phyloP scores from a whole-genome alignment of 2,329 filamentous ascomycete genomes.

The Metarhizium anisopliae region DNA sequence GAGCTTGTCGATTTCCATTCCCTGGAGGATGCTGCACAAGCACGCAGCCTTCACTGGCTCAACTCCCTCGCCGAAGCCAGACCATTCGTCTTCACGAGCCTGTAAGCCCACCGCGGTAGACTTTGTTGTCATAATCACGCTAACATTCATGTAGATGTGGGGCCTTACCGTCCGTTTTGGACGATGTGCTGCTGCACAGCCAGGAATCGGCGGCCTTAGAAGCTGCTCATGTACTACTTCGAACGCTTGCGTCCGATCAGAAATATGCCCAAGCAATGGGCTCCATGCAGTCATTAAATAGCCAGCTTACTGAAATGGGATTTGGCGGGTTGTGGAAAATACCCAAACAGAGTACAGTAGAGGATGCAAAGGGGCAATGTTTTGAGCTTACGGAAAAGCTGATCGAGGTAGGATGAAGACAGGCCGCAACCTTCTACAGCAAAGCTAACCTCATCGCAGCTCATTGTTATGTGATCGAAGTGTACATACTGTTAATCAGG shows the following conservation, averaged over 20 bases:
- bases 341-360: slow-evolving; percentile 40
- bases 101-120: slow-evolving; percentile 36
- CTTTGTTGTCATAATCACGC: slow-evolving; percentile 3
- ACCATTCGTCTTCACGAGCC: slow-evolving; percentile 45
- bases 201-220: slow-evolving; percentile 52
- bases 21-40: slow-evolving; percentile 53
- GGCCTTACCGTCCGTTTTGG: slow-evolving; percentile 48
- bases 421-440: neutral
- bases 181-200: slow-evolving; percentile 53
- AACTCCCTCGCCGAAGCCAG: slow-evolving; percentile 45
- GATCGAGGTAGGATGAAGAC: slow-evolving; percentile 41
- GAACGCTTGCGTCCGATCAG: slow-evolving; percentile 46
- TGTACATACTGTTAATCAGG: neutral
- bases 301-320: slow-evolving; percentile 49
- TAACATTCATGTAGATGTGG: slow-evolving; percentile 33
- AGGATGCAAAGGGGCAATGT: slow-evolving; percentile 42
- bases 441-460: slow-evolving; percentile 4
- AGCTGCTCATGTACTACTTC: slow-evolving; percentile 51
- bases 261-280: slow-evolving; percentile 40
- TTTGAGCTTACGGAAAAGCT: slow-evolving; percentile 49
- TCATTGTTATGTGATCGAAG: slow-evolving; percentile 7
- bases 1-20: slow-evolving; percentile 58
- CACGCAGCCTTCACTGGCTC: slow-evolving; percentile 50
- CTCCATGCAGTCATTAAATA: slow-evolving; percentile 38
- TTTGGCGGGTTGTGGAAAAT: slow-evolving; percentile 55